Conservation (phyloP, 2,329 filamentous ascomycete species). For the Dryadomyces sulphureus region DNA sequence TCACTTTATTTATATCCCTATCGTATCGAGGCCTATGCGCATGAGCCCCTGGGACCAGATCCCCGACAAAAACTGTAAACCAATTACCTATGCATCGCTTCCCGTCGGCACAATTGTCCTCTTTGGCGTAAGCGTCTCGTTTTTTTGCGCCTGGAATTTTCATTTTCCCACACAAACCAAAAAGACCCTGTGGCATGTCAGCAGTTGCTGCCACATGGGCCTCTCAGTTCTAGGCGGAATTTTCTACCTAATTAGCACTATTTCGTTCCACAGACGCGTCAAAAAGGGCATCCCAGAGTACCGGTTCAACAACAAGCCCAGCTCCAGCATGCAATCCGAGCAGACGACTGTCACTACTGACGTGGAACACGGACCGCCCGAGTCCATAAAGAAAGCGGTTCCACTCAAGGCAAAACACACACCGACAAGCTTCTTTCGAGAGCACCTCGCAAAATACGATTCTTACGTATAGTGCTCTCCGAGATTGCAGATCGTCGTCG, state of each 20-base stretch:
- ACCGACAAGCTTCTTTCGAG: too few species aligned
- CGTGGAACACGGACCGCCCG: too few species aligned
- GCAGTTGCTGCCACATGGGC: not conserved
- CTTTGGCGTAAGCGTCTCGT: not conserved
- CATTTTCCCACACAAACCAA: not conserved
- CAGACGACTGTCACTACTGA: too few species aligned
- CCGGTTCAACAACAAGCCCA: not conserved
- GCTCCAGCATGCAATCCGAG: too few species aligned
- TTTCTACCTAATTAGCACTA: not conserved
- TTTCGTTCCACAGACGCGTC: not conserved
- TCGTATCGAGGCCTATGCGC: not conserved
- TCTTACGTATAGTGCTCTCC: too few species aligned
- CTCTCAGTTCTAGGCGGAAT: not conserved
- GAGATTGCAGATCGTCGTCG: too few species aligned
- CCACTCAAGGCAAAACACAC: too few species aligned
- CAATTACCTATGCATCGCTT: not conserved
- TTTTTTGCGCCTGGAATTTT: not conserved
- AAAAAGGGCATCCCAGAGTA: not conserved
- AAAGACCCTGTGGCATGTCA: not conserved
- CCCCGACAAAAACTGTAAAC: not conserved
- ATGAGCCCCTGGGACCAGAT: not conserved
- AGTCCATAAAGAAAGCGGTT: too few species aligned
- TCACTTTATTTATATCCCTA: not conserved
- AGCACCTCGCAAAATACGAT: too few species aligned
- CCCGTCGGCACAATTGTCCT: not conserved